These are phyloP conservation scores for Acanthamoeba healyi DNA, from an alignment of 208 protist genomes.

Conservation along the genomic window DNA sequence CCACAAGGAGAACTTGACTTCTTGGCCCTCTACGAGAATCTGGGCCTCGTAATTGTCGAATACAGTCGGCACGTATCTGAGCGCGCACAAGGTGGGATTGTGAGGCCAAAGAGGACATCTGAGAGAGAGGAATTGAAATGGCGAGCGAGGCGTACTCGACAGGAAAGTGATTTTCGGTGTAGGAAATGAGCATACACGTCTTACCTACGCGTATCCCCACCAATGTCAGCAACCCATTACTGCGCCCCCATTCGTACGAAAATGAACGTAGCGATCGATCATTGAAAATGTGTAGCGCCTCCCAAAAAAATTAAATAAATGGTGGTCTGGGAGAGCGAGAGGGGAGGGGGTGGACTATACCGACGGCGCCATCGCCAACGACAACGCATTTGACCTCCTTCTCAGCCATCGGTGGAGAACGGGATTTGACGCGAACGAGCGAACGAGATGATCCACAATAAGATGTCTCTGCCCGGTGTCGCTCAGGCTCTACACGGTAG, in stretches of 20 bases:
- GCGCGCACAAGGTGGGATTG: slow-evolving; percentile 80
- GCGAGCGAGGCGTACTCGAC: neutral
- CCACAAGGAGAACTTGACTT: slow-evolving; percentile 88
- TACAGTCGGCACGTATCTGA: slow-evolving; percentile 85
- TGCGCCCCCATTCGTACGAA: no score
- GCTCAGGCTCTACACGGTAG: no score
- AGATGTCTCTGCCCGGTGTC: no score
- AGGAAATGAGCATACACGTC: slow-evolving; percentile 75
- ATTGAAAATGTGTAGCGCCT: no score
- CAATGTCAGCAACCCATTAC: neutral
- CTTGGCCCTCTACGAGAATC: slow-evolving; percentile 80
- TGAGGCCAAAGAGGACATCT: slow-evolving; percentile 80
- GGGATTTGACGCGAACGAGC: neutral
- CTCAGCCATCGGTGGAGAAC: slow-evolving; percentile 16
- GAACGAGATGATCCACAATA: neutral
- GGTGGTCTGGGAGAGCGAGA: no score
- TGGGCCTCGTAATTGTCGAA: slow-evolving; percentile 87
- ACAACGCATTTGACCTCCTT: slow-evolving; percentile 89
- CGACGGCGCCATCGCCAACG: slow-evolving; percentile 91
- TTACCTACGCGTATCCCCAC: slow-evolving; percentile 85
- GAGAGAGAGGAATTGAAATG: neutral
- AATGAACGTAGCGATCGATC: no score
- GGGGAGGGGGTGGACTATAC: neutral
- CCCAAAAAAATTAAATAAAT: no score
- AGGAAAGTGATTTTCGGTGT: slow-evolving; percentile 78